These are phyloP conservation scores for Debaryomyces subglobosus DNA, from an alignment of 1,139 yeast species.

Conservation along the genomic window DNA sequence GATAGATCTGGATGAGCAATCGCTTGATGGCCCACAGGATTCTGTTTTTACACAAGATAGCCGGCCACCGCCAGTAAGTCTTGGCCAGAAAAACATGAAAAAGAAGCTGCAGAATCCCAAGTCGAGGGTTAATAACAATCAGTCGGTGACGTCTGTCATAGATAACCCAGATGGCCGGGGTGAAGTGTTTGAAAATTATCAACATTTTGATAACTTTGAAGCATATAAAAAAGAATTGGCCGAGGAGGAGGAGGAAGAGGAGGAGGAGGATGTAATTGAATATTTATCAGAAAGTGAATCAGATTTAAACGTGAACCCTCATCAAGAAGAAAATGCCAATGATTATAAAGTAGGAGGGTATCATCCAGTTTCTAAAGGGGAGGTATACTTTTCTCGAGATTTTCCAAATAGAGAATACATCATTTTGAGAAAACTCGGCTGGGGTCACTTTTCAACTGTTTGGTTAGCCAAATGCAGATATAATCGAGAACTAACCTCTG, in stretches of 20 bases:
- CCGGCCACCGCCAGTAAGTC: background rate
- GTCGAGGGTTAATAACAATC: background rate
- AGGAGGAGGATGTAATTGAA: constrained; percentile 13
- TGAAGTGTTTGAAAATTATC: background rate
- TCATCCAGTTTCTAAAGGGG: constrained; percentile 46
- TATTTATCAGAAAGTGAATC: constrained; percentile 28
- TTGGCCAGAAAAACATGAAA: background rate
- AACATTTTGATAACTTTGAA: background rate
- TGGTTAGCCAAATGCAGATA: constrained; percentile 67
- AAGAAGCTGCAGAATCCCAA: background rate
- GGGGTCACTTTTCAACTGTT: constrained; percentile 92
- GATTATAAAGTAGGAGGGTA: constrained; percentile 48
- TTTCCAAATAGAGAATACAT: constrained; percentile 30
- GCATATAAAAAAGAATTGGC: constrained; percentile 10
- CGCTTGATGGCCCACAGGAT: background rate
- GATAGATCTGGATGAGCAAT: constrained; percentile 15
- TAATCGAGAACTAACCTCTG: constrained; percentile 17
- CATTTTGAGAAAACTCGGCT: constrained; percentile 55
- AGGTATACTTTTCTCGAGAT: constrained; percentile 35
- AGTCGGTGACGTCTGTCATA: background rate
- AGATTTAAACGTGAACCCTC: constrained; percentile 34
- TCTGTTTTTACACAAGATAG: background rate
- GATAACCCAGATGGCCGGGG: background rate
- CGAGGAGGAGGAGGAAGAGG: constrained; percentile 7
- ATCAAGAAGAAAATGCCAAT: constrained; percentile 40